phyloP scores from a whole-genome alignment of 2,329 filamentous ascomycete species.

The Pezicula carpinea region DNA sequence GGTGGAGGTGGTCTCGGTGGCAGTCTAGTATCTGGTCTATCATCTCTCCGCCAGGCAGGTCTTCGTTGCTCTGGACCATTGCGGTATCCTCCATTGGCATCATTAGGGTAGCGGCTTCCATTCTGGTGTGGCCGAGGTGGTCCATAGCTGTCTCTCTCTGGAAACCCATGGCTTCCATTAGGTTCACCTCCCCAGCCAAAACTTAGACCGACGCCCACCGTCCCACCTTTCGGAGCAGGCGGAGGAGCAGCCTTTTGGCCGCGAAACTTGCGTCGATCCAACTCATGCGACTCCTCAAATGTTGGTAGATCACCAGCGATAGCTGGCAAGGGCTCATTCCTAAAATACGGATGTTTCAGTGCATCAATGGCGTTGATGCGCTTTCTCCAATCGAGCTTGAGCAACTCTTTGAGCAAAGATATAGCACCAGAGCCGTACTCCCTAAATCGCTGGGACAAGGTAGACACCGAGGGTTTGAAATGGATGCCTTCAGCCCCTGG shows the following conservation, averaged over 20 bases:
- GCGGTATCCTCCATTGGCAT: slow-evolving; percentile 16
- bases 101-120: slow-evolving; percentile 20
- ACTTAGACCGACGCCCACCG: slow-evolving; percentile 66
- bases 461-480: slow-evolving; percentile 57
- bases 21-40: slow-evolving; percentile 24
- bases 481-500: slow-evolving; percentile 75
- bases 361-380: slow-evolving; percentile 93
- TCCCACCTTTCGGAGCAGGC: slow-evolving; percentile 86
- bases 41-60: slow-evolving; percentile 27
- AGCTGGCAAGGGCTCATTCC: slow-evolving; percentile 70
- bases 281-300: slow-evolving; percentile 92
- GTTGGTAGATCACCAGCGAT: slow-evolving; percentile 80
- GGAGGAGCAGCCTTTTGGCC: slow-evolving; percentile 80
- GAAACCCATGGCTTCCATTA: slow-evolving; percentile 19
- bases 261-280: slow-evolving; percentile 89
- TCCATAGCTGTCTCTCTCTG: slow-evolving; percentile 19
- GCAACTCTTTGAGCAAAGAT: slow-evolving; percentile 73
- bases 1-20: slow-evolving; percentile 26
- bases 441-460: slow-evolving; percentile 69
- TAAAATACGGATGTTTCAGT: slow-evolving; percentile 88
- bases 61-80: slow-evolving; percentile 27
- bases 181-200: slow-evolving; percentile 25
- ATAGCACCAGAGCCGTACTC: slow-evolving; percentile 72
- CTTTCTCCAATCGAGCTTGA: slow-evolving; percentile 83
- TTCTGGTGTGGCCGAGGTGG: slow-evolving; percentile 24